Conservation (phyloP, 2,329 filamentous ascomycete species). For the Chaetothyriales sp. region DNA sequence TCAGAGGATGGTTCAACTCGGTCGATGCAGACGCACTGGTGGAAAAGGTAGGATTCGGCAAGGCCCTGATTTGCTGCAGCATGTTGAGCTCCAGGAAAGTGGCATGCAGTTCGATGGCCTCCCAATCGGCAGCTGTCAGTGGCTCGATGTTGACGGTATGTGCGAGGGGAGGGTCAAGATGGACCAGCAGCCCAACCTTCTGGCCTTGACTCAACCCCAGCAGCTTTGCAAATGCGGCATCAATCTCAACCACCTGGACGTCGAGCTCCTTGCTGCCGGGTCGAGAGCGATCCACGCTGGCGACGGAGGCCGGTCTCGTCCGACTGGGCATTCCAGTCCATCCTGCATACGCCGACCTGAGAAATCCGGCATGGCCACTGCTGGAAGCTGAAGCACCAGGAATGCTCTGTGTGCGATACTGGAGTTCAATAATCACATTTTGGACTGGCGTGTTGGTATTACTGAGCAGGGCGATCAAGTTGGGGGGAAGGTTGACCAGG, state of each 20-base stretch:
- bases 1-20: conserved; percentile 59
- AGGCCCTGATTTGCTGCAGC: conserved; percentile 75
- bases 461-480: conserved; percentile 68
- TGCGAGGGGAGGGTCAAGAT: conserved; percentile 77
- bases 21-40: conserved; percentile 32
- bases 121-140: conserved; percentile 89
- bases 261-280: conserved; percentile 72
- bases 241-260: conserved; percentile 63
- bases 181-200: conserved; percentile 54
- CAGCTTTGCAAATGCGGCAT: conserved; percentile 65
- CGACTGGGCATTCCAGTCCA: conserved; percentile 98
- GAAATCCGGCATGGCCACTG: conserved; percentile 33
- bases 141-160: conserved; percentile 97
- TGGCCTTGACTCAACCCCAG: conserved; percentile 68
- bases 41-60: conserved; percentile 66
- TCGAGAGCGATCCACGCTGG: conserved; percentile 36
- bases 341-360: conserved; percentile 68
- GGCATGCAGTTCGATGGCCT: conserved; percentile 92
- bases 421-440: conserved; percentile 90
- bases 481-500: conserved; percentile 77
- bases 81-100: conserved; percentile 92
- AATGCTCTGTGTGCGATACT: conserved; percentile 48
- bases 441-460: conserved; percentile 82
- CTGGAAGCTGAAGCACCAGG: conserved; percentile 32
- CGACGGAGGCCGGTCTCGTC: conserved; percentile 57